A percentile compares a stretch with the other conserved stretches of the same genome.
These are phyloP conservation scores for Knoxia roxburghii DNA, from an alignment of 257 asterid genomes.

Conservation along the genomic window DNA sequence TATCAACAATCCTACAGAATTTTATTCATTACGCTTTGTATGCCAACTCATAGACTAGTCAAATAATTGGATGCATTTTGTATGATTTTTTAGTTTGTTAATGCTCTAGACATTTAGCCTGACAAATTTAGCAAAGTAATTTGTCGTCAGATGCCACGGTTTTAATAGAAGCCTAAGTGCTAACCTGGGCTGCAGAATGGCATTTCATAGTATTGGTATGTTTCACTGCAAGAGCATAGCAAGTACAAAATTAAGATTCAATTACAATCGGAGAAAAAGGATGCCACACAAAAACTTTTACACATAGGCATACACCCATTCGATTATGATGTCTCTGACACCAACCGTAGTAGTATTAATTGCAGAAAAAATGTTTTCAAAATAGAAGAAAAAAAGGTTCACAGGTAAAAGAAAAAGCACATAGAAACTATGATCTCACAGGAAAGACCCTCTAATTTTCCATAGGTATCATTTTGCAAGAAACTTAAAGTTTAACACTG, in stretches of 20 bases:
- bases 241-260: conserved; percentile 26
- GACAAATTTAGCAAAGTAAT: not conserved
- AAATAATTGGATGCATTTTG: not conserved
- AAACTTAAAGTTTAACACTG: not conserved
- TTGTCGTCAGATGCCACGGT: not conserved
- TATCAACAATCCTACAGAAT: not conserved
- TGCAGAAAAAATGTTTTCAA: no score
- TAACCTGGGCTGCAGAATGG: conserved; percentile 93
- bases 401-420: not conserved
- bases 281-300: conserved; percentile 7
- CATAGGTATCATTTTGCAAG: not conserved
- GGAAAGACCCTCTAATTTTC: not conserved
- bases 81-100: not conserved
- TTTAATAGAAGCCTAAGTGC: conserved; percentile 28
- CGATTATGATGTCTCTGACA: not conserved
- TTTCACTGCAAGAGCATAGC: conserved; percentile 74
- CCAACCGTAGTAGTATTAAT: not conserved
- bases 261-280: conserved; percentile 12
- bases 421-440: not conserved
- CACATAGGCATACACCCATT: not conserved
- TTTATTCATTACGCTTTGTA: not conserved
- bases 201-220: conserved; percentile 74
- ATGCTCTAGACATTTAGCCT: not conserved
- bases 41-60: not conserved
- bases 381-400: no score